Evolutionary conservation across 2,329 filamentous ascomycete genomes (phyloP), one percentile per base, ranked within the genome.

Genomic region (Pseudogymnoascus pannorum): DNA sequence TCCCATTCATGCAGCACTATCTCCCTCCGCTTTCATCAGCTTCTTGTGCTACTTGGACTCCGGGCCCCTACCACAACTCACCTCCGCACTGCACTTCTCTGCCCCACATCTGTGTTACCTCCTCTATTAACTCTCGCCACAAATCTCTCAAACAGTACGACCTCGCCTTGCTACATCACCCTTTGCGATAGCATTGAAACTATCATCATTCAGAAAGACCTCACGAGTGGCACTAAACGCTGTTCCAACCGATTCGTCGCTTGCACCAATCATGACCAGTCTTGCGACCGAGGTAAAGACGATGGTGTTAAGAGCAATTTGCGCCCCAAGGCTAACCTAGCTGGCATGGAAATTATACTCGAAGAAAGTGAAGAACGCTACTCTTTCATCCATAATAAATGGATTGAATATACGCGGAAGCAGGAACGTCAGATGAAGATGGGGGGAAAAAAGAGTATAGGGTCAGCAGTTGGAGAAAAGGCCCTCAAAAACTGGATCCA

Each of bases 141-240:
- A 5, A 63, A 58, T 1, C 66, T 83, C 1, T 71, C 76, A 2
- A 63, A 64, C 0, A 68, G 73, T 2, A 74, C 72, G 1, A 80
- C 79, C 0, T 80, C 83, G 14, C 81, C 81, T 1, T 82, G 81
- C 36, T 87, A 86, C 66, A 66, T 86, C 1, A 79, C 79, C 29
- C 77, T 86, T 64, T 79, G 80, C 64, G 76, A 83, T 54, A 81
- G 80, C 0, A 60, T 63, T 0, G 71, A 75, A 48, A 78, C 78
- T 2, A 69, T 77, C 1, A 74, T 81, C 0, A 73, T 87, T 54
- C 82, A 86, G 65, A 86, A 86, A 67, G 83, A 86, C 66, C 75
- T 78, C 60, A 57, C 67, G 2, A 76, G 70, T 1, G 81, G 79
- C 2, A 73, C 73, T 1, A 66, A 79, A 5, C 74, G 76, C n/a